Evolutionary conservation across 768 basidiomycete species (phyloP), one percentile per base, ranked within the genome.

Genomic region (Lanmaoa pseudosensibilis): DNA sequence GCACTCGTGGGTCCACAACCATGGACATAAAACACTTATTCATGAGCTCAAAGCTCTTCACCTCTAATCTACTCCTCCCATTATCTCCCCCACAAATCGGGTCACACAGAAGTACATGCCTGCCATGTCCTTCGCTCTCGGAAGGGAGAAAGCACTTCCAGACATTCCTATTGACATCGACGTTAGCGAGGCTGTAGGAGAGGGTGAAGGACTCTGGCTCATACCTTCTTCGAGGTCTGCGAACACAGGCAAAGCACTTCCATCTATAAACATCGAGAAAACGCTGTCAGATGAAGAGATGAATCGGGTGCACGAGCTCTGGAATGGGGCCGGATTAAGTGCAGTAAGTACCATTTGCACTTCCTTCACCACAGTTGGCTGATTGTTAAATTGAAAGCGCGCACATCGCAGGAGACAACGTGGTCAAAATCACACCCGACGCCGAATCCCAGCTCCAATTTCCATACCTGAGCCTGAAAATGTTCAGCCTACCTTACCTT

Each of bases 291-390:
- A 23, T 10, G 59, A 55, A 46, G 69, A 71, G 13, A 56, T 64
- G 54, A 18, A 30, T 13, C 46, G 46, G 36, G 39, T 69, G 19
- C 64, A 59, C 41, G 58, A 62, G 13, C 57, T 65, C 25, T 71
- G 69, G 69, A 69, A 71, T 12, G 69, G 46, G 9, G 65, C 69
- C 1, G 61, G 60, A 21, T 39, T 69, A 9, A 59, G 61, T 38
- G 63, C 66, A 12, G 71, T 65, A 23, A 47, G 62, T 56, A 21
- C 27, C 40, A 23, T 19, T 38, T 21, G 7, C 18, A 9, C 18
- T 30, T 25, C 11, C 43, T 21, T 13, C 6, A 23, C 9, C 19
- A 2, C 16, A 4, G 21, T n/a, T 10, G 39, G 16, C 12, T 60
- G 44, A 66, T 54, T 12, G 18, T 27, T 3, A 5, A 18, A 39